Conservation (phyloP, 2,329 filamentous ascomycete species). For the Penicillium sp. region DNA sequence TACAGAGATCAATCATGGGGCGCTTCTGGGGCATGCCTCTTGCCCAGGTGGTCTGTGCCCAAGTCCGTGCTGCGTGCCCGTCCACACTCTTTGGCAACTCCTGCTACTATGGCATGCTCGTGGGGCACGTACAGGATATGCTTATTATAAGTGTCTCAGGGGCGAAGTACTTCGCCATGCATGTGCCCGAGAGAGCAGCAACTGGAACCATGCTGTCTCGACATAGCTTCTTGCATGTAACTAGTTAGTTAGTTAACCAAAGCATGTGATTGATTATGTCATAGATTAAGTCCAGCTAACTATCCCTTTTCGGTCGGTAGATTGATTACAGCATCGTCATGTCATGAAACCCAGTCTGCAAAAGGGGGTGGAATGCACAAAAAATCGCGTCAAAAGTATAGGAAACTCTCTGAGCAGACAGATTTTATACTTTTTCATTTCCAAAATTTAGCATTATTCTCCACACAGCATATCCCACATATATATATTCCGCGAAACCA, state of each 20-base stretch:
- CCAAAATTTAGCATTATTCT: too few species aligned
- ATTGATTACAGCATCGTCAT: too few species aligned
- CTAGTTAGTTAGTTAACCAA: not conserved
- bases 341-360: too few species aligned
- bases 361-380: too few species aligned
- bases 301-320: too few species aligned
- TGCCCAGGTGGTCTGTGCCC: not conserved
- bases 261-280: not conserved
- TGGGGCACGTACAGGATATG: not conserved
- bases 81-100: not conserved
- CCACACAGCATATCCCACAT: too few species aligned
- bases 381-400: too few species aligned
- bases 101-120: not conserved
- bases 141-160: not conserved
- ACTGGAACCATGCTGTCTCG: not conserved
- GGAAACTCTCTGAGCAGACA: too few species aligned
- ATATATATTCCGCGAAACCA: too few species aligned
- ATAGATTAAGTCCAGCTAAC: not conserved
- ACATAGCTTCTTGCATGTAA: not conserved
- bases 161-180: not conserved
- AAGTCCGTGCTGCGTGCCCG: not conserved
- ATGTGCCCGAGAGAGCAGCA: not conserved
- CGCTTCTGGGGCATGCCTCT: conserved; percentile 1
- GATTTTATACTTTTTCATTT: too few species aligned
- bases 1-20: conserved; percentile 1